Evolutionary conservation across 2,329 filamentous ascomycete genomes (phyloP).

Genomic region (Stenocarpella maydis): DNA sequence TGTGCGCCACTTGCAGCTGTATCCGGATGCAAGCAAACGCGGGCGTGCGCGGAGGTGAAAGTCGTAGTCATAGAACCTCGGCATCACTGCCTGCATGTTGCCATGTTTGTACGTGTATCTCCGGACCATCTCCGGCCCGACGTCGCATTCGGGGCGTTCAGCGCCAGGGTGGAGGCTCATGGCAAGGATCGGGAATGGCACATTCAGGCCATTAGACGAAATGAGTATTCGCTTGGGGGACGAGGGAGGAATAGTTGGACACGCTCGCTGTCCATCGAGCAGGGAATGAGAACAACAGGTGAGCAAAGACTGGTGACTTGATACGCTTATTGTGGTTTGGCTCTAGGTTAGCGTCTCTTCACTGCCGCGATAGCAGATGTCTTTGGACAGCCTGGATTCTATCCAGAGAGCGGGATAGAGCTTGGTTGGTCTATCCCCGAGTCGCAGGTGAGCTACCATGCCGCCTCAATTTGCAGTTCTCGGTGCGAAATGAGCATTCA

Average conservation of each 20-base stretch:
- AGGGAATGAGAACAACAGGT: not conserved
- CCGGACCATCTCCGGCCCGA: not conserved
- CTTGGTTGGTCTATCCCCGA: not conserved
- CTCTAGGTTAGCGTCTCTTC: not conserved
- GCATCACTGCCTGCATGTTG: not conserved
- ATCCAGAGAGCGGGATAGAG: constrained; percentile 5
- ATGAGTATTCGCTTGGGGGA: not conserved
- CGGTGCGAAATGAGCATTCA: not conserved
- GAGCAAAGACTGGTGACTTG: not conserved
- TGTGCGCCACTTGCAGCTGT: not conserved
- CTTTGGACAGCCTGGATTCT: not conserved
- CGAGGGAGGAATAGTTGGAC: too few relatives aligned
- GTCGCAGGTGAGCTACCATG: not conserved
- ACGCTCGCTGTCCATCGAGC: not conserved
- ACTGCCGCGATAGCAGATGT: not conserved
- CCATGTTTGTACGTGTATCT: not conserved
- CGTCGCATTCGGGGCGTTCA: not conserved
- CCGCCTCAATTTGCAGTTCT: not conserved
- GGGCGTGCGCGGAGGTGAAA: not conserved
- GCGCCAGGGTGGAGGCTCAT: not conserved
- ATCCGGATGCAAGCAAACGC: not conserved
- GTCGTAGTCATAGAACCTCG: not conserved
- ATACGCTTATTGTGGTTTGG: not conserved
- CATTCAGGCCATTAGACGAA: not conserved
- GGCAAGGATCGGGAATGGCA: not conserved